phyloP scores from a whole-genome alignment of 768 basidiomycete genomes.

The Amanita polypyramis region DNA sequence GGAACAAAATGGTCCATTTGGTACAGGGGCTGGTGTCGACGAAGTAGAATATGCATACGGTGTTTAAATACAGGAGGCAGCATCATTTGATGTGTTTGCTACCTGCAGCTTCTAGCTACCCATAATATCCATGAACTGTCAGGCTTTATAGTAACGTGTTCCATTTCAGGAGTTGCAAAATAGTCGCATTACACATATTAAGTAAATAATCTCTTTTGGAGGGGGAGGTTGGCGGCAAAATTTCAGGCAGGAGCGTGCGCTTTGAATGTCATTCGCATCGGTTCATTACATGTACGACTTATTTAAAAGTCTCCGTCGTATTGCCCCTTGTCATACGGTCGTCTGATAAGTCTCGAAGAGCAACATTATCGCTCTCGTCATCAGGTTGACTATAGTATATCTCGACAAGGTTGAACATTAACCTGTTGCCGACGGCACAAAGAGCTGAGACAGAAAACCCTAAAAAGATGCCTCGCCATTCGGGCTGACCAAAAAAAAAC shows the following conservation, averaged over 20 bases:
- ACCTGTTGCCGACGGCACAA: slow-evolving; percentile 18
- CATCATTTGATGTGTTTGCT: neutral
- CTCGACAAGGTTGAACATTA: slow-evolving; percentile 18
- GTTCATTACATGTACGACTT: too few relatives aligned
- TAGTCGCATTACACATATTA: too few relatives aligned
- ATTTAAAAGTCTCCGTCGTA: neutral
- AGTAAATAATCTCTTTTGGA: too few relatives aligned
- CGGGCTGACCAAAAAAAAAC: slow-evolving; percentile 9
- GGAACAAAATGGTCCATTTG: slow-evolving; percentile 64
- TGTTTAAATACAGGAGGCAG: neutral
- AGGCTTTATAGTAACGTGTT: too few relatives aligned
- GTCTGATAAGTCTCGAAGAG: neutral
- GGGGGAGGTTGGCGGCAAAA: too few relatives aligned
- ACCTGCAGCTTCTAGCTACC: slow-evolving; percentile 2
- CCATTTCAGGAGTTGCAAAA: too few relatives aligned
- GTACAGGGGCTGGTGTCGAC: slow-evolving; percentile 74
- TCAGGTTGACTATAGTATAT: slow-evolving; percentile 15
- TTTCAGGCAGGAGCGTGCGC: too few relatives aligned
- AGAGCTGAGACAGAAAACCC: slow-evolving; percentile 15
- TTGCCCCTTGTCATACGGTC: neutral
- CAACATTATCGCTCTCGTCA: neutral
- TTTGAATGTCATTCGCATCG: too few relatives aligned
- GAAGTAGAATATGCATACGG: slow-evolving; percentile 84
- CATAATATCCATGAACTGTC: neutral
- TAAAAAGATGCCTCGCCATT: slow-evolving; percentile 16